A percentile compares a stretch with the other conserved stretches of the same genome.
These are phyloP conservation scores for Thecaphora thlaspeos DNA, from an alignment of 1,284 basidiomycete species.

Conservation along the genomic window DNA sequence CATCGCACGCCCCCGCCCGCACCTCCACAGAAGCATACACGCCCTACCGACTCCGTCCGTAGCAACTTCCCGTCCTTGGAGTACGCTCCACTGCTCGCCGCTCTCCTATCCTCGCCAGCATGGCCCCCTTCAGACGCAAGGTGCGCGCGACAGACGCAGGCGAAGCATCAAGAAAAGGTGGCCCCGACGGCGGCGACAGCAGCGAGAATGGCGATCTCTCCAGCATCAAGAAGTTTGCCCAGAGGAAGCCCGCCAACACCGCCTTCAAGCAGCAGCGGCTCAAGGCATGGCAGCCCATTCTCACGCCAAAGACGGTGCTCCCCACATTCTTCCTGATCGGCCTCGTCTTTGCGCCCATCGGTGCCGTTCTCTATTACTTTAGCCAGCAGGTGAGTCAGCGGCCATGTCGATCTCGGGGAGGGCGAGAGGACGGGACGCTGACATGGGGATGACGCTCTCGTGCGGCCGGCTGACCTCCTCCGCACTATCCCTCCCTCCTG, in stretches of 20 bases:
- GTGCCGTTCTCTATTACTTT: slow-evolving; percentile 71
- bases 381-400: slow-evolving; percentile 22
- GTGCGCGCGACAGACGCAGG: slow-evolving; percentile 33
- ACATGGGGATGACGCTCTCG: too few relatives aligned
- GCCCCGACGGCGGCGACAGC: slow-evolving; percentile 22
- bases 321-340: slow-evolving; percentile 94
- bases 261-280: slow-evolving; percentile 99
- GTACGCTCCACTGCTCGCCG: too few relatives aligned
- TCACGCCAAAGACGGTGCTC: slow-evolving; percentile 93
- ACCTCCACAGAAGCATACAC: too few relatives aligned
- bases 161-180: slow-evolving; percentile 14
- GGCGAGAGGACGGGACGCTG: too few relatives aligned
- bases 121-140: slow-evolving; percentile 41
- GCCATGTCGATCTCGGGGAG: too few relatives aligned
- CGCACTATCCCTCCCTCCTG: neutral
- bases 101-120: slow-evolving; percentile 4
- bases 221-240: slow-evolving; percentile 45
- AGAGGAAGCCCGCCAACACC: slow-evolving; percentile 65
- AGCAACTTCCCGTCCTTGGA: too few relatives aligned
- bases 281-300: slow-evolving; percentile 99
- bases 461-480: too few relatives aligned
- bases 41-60: too few relatives aligned
- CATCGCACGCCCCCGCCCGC: too few relatives aligned
- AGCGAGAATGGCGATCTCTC: slow-evolving; percentile 31
- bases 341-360: slow-evolving; percentile 91